phyloP scores from a whole-genome alignment of 805 yeast genomes.

The Saccharomycopsis microspora region DNA sequence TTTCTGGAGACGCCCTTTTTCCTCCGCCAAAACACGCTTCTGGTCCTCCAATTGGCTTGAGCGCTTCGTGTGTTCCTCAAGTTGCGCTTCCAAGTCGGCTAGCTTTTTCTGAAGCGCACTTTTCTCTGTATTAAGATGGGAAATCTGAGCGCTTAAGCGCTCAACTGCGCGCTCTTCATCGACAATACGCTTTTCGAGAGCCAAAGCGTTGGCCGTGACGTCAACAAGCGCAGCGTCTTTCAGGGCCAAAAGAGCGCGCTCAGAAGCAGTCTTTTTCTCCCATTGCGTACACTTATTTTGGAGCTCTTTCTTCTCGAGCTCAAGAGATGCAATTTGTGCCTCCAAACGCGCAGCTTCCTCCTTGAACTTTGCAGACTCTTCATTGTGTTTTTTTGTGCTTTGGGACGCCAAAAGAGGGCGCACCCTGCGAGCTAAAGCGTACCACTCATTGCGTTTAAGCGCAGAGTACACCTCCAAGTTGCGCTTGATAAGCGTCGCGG shows the following conservation, averaged over 20 bases:
- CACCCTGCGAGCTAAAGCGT: conserved; percentile 52
- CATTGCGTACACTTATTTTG: conserved; percentile 18
- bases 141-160: conserved; percentile 25
- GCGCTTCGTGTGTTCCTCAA: conserved; percentile 24
- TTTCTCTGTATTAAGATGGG: conserved; percentile 21
- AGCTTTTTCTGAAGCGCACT: conserved; percentile 22
- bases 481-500: conserved; percentile 55
- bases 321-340: conserved; percentile 10
- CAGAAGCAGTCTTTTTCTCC: conserved; percentile 24
- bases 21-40: conserved; percentile 21
- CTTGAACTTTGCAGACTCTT: conserved; percentile 43
- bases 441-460: conserved; percentile 62
- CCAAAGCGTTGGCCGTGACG: conserved; percentile 35
- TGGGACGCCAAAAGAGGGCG: conserved; percentile 68
- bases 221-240: conserved; percentile 35
- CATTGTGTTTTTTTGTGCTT: conserved; percentile 47
- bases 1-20: conserved; percentile 23
- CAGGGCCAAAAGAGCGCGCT: conserved; percentile 31
- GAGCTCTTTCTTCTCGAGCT: conserved; percentile 28
- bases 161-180: conserved; percentile 24
- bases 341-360: conserved; percentile 1
- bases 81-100: conserved; percentile 23
- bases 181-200: conserved; percentile 45
- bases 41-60: conserved; percentile 25
- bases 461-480: conserved; percentile 45